These are phyloP conservation scores for Waltiozyma sp. DNA, from an alignment of 1,139 yeast genomes.

Conservation along the genomic window DNA sequence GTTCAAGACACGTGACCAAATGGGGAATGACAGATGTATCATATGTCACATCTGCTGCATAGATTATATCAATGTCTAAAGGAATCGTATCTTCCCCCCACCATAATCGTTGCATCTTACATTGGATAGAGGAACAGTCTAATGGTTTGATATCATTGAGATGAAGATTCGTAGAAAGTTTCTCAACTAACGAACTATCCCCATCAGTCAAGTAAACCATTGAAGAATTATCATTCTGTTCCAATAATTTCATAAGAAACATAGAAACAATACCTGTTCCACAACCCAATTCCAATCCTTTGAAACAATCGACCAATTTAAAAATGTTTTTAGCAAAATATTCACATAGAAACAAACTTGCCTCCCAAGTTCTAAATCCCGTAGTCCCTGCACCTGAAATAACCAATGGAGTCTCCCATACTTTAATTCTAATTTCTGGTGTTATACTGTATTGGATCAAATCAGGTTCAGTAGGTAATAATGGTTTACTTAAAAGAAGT, in stretches of 20 bases:
- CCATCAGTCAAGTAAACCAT: constrained; percentile 65
- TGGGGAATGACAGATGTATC: constrained; percentile 51
- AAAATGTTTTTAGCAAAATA: constrained; percentile 2
- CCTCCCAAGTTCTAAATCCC: constrained; percentile 92
- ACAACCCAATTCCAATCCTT: constrained; percentile 61
- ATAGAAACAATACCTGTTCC: constrained; percentile 87
- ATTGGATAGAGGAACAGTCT: constrained; percentile 1
- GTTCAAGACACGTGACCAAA: constrained; percentile 39
- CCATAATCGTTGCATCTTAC: constrained; percentile 37
- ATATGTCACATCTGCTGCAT: constrained; percentile 86
- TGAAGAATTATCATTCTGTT: constrained; percentile 7
- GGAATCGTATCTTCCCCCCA: constrained; percentile 42
- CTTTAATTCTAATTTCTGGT: constrained; percentile 24
- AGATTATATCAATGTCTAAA: constrained; percentile 31
- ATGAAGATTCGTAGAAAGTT: constrained; percentile 33
- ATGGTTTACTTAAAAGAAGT: constrained; percentile 30
- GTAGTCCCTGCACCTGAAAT: constrained; percentile 74
- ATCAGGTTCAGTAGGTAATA: constrained; percentile 37
- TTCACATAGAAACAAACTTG: constrained; percentile 53
- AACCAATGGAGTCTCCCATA: constrained; percentile 52
- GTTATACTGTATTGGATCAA: constrained; percentile 32
- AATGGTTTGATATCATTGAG: constrained; percentile 28
- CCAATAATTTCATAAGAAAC: constrained; percentile 26
- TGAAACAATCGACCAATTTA: not conserved
- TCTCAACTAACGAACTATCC: constrained; percentile 49